Conservation (phyloP, 1,284 basidiomycete species). For the Malassezia psittaci region DNA sequence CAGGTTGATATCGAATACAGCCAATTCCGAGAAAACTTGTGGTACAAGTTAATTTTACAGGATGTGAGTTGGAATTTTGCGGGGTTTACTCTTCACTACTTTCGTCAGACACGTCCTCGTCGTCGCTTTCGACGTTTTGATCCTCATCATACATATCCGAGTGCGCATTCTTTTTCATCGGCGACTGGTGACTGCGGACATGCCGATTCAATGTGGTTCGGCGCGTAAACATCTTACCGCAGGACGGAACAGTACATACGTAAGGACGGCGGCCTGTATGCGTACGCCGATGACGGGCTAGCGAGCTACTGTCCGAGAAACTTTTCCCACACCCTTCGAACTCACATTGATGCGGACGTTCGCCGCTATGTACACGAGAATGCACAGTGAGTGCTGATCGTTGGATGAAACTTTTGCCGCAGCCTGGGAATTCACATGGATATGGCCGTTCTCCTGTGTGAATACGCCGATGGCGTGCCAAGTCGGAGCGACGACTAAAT, state of each 20-base stretch:
- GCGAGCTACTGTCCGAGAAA: slow-evolving; percentile 55
- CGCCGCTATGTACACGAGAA: slow-evolving; percentile 72
- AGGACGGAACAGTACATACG: slow-evolving; percentile 43
- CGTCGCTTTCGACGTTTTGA: slow-evolving; percentile 27
- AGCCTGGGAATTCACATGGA: slow-evolving; percentile 52
- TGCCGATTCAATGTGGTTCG: slow-evolving; percentile 47
- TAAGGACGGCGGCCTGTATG: slow-evolving; percentile 54
- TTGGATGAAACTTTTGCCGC: slow-evolving; percentile 47
- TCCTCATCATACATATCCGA: slow-evolving; percentile 13
- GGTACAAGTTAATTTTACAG: too few relatives aligned
- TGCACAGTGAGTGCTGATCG: slow-evolving; percentile 66
- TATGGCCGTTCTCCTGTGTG: slow-evolving; percentile 81
- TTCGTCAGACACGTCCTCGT: slow-evolving; percentile 18
- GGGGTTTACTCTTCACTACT: not conserved
- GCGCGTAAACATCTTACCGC: slow-evolving; percentile 46
- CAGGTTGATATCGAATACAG: too few relatives aligned
- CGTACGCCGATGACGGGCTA: slow-evolving; percentile 61
- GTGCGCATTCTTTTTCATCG: slow-evolving; percentile 21
- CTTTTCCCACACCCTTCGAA: slow-evolving; percentile 56
- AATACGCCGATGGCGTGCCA: slow-evolving; percentile 61
- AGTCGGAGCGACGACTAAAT: slow-evolving; percentile 42
- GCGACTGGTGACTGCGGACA: slow-evolving; percentile 34
- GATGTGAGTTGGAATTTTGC: not conserved
- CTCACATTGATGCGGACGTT: slow-evolving; percentile 70
- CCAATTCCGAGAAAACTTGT: too few relatives aligned